Percentiles rank a stretch among this genome's conserved stretches.
phyloP scores from a whole-genome alignment of 805 yeast genomes.

The Myxozyma geophila region DNA sequence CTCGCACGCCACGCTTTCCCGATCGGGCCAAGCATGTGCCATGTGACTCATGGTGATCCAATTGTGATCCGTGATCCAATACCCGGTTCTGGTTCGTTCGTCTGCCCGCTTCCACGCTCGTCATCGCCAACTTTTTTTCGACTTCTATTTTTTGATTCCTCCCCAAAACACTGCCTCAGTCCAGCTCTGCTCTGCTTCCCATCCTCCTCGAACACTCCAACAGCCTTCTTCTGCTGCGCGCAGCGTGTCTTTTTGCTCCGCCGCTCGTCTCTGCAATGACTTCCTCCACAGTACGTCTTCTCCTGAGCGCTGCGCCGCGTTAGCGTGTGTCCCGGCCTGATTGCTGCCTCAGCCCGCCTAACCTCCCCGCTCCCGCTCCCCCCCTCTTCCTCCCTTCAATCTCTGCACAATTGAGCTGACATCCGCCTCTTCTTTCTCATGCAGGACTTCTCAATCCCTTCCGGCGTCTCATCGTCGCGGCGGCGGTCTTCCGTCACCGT shows the following conservation, averaged over 20 bases:
- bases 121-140: constrained; percentile 16
- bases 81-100: constrained; percentile 8
- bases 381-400: background rate
- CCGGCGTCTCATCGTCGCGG: constrained; percentile 22
- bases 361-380: background rate
- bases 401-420: background rate
- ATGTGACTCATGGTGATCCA: background rate
- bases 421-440: background rate
- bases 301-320: background rate
- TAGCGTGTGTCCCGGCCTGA: background rate
- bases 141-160: constrained; percentile 1
- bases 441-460: constrained; percentile 3
- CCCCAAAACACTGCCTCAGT: background rate
- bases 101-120: constrained; percentile 13
- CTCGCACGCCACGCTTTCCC: constrained; percentile 4
- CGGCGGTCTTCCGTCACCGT: constrained; percentile 34
- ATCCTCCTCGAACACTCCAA: background rate
- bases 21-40: constrained; percentile 3
- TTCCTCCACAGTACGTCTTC: background rate
- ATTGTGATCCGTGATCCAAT: background rate
- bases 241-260: background rate
- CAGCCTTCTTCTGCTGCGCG: background rate
- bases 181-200: background rate
- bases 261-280: background rate
- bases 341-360: background rate